phyloP scores from a whole-genome alignment of 129 eudicot species.

The Lactuca saligna region DNA sequence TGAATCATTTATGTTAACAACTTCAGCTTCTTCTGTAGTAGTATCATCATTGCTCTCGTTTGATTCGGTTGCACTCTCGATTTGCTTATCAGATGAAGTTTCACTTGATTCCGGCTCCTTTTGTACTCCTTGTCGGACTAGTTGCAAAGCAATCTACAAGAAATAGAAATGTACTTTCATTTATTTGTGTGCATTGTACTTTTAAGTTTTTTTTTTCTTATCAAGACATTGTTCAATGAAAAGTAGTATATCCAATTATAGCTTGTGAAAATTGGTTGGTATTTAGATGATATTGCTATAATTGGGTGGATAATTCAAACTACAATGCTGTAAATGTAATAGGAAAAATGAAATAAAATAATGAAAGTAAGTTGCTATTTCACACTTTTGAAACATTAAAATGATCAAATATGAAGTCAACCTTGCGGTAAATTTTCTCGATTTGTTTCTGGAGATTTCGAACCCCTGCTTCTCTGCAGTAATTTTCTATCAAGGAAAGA shows the following conservation, averaged over 20 bases:
- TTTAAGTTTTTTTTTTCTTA: too few relatives aligned
- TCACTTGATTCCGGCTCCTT: conserved; percentile 39
- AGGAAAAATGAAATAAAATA: too few relatives aligned
- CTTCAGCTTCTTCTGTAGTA: conserved; percentile 55
- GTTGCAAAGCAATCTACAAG: conserved; percentile 77
- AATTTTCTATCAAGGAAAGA: conserved; percentile 89
- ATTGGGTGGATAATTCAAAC: too few relatives aligned
- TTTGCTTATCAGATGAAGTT: neutral
- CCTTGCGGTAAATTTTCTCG: conserved; percentile 98
- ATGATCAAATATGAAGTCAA: conserved; percentile 21
- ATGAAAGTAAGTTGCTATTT: too few relatives aligned
- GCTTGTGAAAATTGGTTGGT: too few relatives aligned
- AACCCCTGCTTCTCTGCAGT: conserved; percentile 98
- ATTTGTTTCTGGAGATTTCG: conserved; percentile 96
- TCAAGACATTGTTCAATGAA: too few relatives aligned
- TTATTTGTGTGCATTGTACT: too few relatives aligned
- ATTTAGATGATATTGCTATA: too few relatives aligned
- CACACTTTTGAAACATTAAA: neutral
- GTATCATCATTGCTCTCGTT: conserved; percentile 30
- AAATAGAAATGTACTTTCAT: neutral
- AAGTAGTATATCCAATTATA: too few relatives aligned
- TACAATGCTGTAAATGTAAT: too few relatives aligned
- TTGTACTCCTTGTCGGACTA: conserved; percentile 70
- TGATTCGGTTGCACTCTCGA: conserved; percentile 26
- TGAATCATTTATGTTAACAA: conserved; percentile 31